Conservation (phyloP, 257 asterid species). For the Sherardia arvensis region DNA sequence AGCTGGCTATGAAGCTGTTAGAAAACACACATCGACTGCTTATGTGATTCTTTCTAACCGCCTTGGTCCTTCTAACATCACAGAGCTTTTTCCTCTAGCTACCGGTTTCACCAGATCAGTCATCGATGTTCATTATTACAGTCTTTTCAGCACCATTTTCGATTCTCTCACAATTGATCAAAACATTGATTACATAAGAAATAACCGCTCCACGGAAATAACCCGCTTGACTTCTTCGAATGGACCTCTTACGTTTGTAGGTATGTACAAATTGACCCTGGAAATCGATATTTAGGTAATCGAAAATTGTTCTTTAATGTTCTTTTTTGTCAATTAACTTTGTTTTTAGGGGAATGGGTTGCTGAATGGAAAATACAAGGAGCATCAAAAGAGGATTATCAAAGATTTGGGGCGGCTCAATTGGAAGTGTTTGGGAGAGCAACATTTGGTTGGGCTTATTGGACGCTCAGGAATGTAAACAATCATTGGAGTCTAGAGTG, state of each 20-base stretch:
- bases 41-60: slow-evolving; percentile 53
- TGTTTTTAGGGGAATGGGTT: slow-evolving; percentile 66
- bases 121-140: slow-evolving; percentile 63
- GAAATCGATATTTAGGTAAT: not conserved
- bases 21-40: slow-evolving; percentile 36
- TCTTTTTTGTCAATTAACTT: not conserved
- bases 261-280: slow-evolving; percentile 16
- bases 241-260: slow-evolving; percentile 61
- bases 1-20: slow-evolving; percentile 46
- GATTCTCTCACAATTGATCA: slow-evolving; percentile 33
- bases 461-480: slow-evolving; percentile 48
- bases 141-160: slow-evolving; percentile 26
- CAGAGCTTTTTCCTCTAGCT: slow-evolving; percentile 45
- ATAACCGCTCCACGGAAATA: slow-evolving; percentile 25
- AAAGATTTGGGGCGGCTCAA: slow-evolving; percentile 42
- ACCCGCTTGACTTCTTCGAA: slow-evolving; percentile 28
- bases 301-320: not conserved
- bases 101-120: slow-evolving; percentile 34
- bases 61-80: slow-evolving; percentile 28
- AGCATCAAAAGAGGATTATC: slow-evolving; percentile 48
- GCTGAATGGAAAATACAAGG: slow-evolving; percentile 51
- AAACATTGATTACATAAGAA: slow-evolving; percentile 38
- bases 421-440: slow-evolving; percentile 48
- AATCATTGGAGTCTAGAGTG: slow-evolving; percentile 55
- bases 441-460: slow-evolving; percentile 75